Conservation (phyloP, 148 eudicot genomes). For the Camellia lanceoleosa region DNA sequence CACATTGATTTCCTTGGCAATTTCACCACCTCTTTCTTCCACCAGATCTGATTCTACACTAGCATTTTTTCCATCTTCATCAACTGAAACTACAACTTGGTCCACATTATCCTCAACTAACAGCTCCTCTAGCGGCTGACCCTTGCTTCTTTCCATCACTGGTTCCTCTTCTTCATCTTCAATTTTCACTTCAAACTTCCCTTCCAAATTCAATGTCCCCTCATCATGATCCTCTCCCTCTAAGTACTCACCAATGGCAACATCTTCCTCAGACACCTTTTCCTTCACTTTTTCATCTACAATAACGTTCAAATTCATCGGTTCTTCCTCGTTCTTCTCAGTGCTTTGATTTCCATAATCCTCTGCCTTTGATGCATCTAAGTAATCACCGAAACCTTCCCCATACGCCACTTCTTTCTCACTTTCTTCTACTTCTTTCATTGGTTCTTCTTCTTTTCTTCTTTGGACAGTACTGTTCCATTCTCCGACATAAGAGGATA, state of each 20-base stretch:
- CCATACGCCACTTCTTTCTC: conserved; percentile 16
- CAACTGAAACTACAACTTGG: no score
- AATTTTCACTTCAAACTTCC: conserved; percentile 17
- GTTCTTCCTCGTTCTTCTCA: conserved; percentile 5
- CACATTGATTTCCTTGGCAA: background rate
- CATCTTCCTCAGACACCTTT: conserved; percentile 38
- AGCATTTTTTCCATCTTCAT: conserved; percentile 18
- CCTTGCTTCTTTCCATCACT: conserved; percentile 17
- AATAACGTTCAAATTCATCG: background rate
- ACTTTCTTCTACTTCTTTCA: conserved; percentile 1
- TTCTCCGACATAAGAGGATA: conserved; percentile 8
- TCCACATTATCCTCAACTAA: conserved; percentile 22
- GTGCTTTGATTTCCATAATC: background rate
- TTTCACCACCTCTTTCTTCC: background rate
- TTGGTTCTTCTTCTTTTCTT: conserved; percentile 16
- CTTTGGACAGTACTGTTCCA: conserved; percentile 12
- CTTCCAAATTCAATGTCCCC: conserved; percentile 30
- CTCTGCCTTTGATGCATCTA: background rate
- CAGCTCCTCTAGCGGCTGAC: conserved; percentile 13
- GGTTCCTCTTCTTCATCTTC: conserved; percentile 24
- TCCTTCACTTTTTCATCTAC: conserved; percentile 25
- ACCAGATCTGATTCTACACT: conserved; percentile 21
- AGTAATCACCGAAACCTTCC: conserved; percentile 17
- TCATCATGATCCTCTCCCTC: conserved; percentile 19
- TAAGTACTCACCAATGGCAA: conserved; percentile 16